Evolutionary conservation across 345 rosid species (phyloP).

Genomic region (Microthlaspi erraticum): DNA sequence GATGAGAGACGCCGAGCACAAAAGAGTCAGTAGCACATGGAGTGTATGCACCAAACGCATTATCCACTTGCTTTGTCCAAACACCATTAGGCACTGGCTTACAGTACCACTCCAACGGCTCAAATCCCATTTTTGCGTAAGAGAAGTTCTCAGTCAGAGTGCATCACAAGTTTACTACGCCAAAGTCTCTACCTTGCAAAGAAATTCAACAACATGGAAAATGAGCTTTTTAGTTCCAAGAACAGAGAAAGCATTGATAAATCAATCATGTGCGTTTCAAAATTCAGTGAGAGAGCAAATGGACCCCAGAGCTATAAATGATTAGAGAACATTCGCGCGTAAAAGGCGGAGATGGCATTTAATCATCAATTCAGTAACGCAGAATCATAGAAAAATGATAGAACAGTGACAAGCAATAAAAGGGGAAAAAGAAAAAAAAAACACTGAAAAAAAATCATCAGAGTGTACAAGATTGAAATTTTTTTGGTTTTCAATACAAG

Average conservation of each 20-base stretch:
- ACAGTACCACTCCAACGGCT: conserved; percentile 85
- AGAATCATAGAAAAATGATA: not conserved
- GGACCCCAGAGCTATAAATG: conserved; percentile 29
- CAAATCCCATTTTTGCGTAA: conserved; percentile 56
- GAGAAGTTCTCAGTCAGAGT: conserved; percentile 14
- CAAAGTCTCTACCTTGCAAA: conserved; percentile 25
- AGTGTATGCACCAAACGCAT: conserved; percentile 94
- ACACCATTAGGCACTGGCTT: conserved; percentile 73
- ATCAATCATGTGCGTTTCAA: not conserved
- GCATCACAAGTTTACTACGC: conserved; percentile 29
- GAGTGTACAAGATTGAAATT: conserved; percentile 1
- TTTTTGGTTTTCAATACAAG: not conserved
- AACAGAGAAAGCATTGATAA: conserved; percentile 1
- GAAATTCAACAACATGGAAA: not conserved
- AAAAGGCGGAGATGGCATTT: conserved; percentile 2
- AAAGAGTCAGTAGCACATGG: conserved; percentile 88
- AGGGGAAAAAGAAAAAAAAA: no score
- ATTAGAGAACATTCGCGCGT: conserved; percentile 25
- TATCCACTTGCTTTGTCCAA: conserved; percentile 79
- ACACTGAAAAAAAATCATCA: not conserved
- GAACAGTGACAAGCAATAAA: conserved; percentile 31
- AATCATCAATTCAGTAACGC: conserved; percentile 15
- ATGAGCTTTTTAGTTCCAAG: not conserved
- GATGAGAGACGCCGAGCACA: conserved; percentile 66
- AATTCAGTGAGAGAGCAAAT: conserved; percentile 21